These are phyloP conservation scores for Apophysomyces trapeziformis DNA, from an alignment of 371 early-diverging fungal genomes.

Conservation along the genomic window DNA sequence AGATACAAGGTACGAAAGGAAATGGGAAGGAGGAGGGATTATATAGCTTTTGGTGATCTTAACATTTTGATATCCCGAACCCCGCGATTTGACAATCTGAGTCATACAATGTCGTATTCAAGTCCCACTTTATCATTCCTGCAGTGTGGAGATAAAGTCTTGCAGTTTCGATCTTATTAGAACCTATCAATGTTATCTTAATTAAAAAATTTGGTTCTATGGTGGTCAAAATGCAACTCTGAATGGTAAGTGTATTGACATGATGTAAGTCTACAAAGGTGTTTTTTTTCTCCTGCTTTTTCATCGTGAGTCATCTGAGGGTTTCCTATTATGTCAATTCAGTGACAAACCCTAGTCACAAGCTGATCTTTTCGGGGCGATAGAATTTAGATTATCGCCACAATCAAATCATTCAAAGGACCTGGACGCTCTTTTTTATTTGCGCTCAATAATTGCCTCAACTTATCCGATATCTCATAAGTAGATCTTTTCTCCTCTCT, in stretches of 20 bases:
- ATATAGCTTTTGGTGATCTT: slow-evolving; percentile 1
- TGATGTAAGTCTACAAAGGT: not conserved
- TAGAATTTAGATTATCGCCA: not conserved
- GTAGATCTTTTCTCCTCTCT: slow-evolving; percentile 8
- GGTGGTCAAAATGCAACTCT: not conserved
- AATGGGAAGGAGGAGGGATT: not conserved
- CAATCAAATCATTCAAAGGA: not conserved
- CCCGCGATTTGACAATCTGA: slow-evolving; percentile 11
- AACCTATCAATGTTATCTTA: too few species aligned
- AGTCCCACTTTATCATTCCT: too few species aligned
- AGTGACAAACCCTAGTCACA: slow-evolving; percentile 7
- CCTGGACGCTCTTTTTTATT: too few species aligned
- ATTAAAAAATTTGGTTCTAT: too few species aligned
- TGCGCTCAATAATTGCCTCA: too few species aligned
- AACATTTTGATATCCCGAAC: slow-evolving; percentile 1
- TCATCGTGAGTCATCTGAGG: slow-evolving; percentile 10
- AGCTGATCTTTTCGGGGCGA: not conserved
- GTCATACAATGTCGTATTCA: not conserved
- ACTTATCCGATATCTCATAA: too few species aligned
- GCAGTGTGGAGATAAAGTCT: too few species aligned
- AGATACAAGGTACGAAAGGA: not conserved
- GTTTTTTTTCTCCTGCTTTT: not conserved
- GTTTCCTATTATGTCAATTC: slow-evolving; percentile 3
- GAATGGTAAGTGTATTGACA: too few species aligned
- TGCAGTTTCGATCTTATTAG: too few species aligned